Conservation (phyloP, 805 yeast genomes). For the Zygosaccharomyces siamensis region DNA sequence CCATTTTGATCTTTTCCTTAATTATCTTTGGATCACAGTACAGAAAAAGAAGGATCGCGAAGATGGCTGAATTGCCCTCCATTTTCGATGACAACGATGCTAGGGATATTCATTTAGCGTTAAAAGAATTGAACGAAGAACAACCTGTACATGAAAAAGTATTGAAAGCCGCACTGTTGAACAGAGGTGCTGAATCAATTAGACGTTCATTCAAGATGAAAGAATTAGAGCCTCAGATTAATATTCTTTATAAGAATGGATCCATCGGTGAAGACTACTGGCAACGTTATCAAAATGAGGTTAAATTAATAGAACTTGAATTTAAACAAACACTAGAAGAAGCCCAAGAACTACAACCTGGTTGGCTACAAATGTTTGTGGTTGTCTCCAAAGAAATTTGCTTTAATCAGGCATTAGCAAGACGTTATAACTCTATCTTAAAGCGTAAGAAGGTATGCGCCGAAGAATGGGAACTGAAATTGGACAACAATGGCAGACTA, state of each 20-base stretch:
- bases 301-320: conserved; percentile 76
- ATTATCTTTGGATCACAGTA: conserved; percentile 65
- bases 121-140: conserved; percentile 42
- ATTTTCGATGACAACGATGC: conserved; percentile 68
- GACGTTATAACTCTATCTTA: conserved; percentile 49
- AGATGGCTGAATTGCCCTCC: conserved; percentile 58
- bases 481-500: conserved; percentile 31
- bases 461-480: conserved; percentile 30
- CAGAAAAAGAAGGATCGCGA: conserved; percentile 48
- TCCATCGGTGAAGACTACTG: conserved; percentile 85
- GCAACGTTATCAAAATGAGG: conserved; percentile 73
- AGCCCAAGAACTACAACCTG: conserved; percentile 66
- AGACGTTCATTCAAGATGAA: conserved; percentile 77
- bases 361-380: conserved; percentile 75
- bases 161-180: conserved; percentile 59
- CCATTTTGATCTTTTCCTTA: conserved; percentile 60
- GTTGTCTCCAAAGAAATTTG: conserved; percentile 84
- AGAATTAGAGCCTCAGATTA: conserved; percentile 68
- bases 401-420: conserved; percentile 83
- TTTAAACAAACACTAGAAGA: conserved; percentile 69
- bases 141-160: conserved; percentile 70
- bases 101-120: conserved; percentile 55
- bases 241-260: conserved; percentile 75
- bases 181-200: conserved; percentile 82
- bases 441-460: conserved; percentile 37